Evolutionary conservation across 257 asterid species (phyloP).

Genomic region (Misopates orontium): DNA sequence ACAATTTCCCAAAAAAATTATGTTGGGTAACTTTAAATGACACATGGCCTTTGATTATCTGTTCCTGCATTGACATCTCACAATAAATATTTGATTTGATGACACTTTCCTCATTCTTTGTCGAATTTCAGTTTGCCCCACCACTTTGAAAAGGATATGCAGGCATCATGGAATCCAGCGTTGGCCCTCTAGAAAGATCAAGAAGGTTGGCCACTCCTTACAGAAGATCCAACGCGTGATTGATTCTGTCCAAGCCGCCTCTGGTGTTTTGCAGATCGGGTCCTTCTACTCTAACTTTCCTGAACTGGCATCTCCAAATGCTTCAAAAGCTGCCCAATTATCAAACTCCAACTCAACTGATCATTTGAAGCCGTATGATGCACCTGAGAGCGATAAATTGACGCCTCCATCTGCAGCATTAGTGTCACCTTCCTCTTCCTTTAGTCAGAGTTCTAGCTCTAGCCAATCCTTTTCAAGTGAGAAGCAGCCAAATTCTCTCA

Average conservation of each 20-base stretch:
- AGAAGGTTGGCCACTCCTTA: constrained; percentile 89
- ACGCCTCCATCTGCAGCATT: constrained; percentile 44
- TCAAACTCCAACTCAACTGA: constrained; percentile 39
- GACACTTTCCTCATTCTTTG: neutral
- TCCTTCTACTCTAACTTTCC: constrained; percentile 82
- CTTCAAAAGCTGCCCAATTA: constrained; percentile 44
- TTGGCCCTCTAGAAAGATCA: constrained; percentile 95
- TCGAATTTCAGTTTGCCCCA: constrained; percentile 72
- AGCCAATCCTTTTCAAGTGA: constrained; percentile 67
- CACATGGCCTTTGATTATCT: neutral
- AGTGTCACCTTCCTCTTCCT: constrained; percentile 64
- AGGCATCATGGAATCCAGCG: constrained; percentile 89
- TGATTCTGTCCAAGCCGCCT: constrained; percentile 87
- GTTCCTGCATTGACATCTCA: neutral
- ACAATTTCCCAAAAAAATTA: no score
- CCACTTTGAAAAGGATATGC: constrained; percentile 98
- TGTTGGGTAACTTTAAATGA: neutral
- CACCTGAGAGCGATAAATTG: constrained; percentile 30
- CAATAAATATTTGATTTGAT: neutral
- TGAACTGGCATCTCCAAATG: constrained; percentile 62
- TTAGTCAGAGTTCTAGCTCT: constrained; percentile 69
- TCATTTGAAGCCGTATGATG: constrained; percentile 28
- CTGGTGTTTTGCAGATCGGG: constrained; percentile 65
- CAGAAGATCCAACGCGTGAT: constrained; percentile 89
- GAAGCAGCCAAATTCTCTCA: constrained; percentile 37